phyloP scores from a whole-genome alignment of 2,329 filamentous ascomycete species.

The Stemphylium vesicarium region DNA sequence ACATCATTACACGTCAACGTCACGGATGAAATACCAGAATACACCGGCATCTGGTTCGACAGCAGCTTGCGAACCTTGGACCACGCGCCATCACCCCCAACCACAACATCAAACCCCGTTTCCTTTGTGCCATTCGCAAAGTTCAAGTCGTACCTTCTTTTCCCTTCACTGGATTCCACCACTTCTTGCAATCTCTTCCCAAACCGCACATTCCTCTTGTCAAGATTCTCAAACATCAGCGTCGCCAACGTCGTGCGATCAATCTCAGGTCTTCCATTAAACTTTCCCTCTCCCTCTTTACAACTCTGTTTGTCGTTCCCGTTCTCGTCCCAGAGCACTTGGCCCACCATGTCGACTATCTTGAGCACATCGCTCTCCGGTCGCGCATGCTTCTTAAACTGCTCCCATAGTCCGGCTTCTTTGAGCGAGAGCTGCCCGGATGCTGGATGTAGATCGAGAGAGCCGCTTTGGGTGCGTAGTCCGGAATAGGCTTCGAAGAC shows the following conservation, averaged over 20 bases:
- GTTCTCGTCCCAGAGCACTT: slow-evolving; percentile 42
- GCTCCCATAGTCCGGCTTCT: slow-evolving; percentile 57
- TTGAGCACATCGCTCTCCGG: slow-evolving; percentile 61
- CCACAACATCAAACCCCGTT: slow-evolving; percentile 52
- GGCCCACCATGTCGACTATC: slow-evolving; percentile 50
- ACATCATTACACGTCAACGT: slow-evolving; percentile 55
- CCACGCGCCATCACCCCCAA: slow-evolving; percentile 59
- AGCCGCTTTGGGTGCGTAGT: slow-evolving; percentile 45
- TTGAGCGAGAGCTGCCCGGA: slow-evolving; percentile 60
- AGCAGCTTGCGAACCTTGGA: slow-evolving; percentile 46
- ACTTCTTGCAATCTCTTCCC: slow-evolving; percentile 48
- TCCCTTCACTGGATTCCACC: slow-evolving; percentile 8
- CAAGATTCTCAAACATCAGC: slow-evolving; percentile 53
- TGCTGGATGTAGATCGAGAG: slow-evolving; percentile 61
- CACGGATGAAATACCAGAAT: slow-evolving; percentile 55
- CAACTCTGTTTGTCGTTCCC: slow-evolving; percentile 48
- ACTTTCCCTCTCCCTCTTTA: slow-evolving; percentile 32
- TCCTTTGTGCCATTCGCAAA: slow-evolving; percentile 43
- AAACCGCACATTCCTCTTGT: slow-evolving; percentile 47
- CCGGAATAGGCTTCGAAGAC: slow-evolving; percentile 53
- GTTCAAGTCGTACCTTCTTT: slow-evolving; percentile 28
- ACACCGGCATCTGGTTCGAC: slow-evolving; percentile 51
- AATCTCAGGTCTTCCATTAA: slow-evolving; percentile 54
- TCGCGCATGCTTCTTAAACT: slow-evolving; percentile 59
- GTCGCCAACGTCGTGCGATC: slow-evolving; percentile 52